phyloP scores from a whole-genome alignment of 768 basidiomycete species.

The Lentinus brumalis region DNA sequence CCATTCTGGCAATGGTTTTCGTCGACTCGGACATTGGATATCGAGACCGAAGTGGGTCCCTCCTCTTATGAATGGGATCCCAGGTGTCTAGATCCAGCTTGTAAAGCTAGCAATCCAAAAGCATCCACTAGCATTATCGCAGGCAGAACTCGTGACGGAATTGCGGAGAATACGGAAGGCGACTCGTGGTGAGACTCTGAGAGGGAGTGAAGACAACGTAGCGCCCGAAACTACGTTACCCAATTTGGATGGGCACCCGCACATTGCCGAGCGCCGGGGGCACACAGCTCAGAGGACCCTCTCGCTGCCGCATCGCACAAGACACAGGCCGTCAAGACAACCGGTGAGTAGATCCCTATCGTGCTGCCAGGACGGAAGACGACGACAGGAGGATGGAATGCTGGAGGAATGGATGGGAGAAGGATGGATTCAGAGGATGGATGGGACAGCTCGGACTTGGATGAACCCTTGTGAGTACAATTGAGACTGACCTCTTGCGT shows the following conservation, averaged over 20 bases:
- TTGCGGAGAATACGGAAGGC: no score
- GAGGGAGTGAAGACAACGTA: no score
- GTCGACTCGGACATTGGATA: no score
- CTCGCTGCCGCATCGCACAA: constrained; percentile 16
- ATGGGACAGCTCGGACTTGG: constrained; percentile 7
- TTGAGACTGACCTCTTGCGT: constrained; percentile 10
- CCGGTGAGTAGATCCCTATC: constrained; percentile 15
- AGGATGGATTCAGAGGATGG: constrained; percentile 7
- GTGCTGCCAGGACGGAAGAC: not conserved
- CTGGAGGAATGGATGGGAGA: not conserved
- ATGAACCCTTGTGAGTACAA: constrained; percentile 18
- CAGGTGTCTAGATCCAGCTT: no score
- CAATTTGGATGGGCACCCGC: constrained; percentile 35
- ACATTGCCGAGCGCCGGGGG: constrained; percentile 25
- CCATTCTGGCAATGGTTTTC: no score
- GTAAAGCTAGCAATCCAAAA: no score
- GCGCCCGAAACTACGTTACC: no score
- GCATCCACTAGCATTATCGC: no score
- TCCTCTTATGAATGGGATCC: no score
- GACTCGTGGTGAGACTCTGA: no score
- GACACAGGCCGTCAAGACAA: constrained; percentile 21
- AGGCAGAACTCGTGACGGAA: no score
- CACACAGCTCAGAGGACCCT: constrained; percentile 6
- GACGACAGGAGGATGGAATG: not conserved
- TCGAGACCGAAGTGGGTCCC: no score